Evolutionary conservation across 2,329 filamentous ascomycete species (phyloP).

Genomic region (Endocalyx cinctus): DNA sequence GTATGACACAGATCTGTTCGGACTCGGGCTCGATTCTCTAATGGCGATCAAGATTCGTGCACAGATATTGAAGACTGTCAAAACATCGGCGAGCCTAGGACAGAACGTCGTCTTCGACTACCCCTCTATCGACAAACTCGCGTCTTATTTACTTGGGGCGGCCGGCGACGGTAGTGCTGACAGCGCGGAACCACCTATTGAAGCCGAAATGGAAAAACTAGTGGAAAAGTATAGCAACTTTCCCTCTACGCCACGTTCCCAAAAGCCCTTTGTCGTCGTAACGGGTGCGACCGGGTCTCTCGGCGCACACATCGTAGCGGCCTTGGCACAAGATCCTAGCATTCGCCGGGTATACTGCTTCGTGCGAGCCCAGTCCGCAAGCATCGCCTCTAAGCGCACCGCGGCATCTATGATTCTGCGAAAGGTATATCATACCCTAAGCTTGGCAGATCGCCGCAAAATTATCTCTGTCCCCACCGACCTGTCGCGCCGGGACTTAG

Average conservation of each 20-base stretch:
- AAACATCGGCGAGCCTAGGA: slow-evolving; percentile 42
- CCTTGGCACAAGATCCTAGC: slow-evolving; percentile 53
- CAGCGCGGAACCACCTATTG: slow-evolving; percentile 4
- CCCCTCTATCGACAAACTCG: slow-evolving; percentile 42
- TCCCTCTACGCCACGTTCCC: too few relatives aligned
- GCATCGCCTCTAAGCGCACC: slow-evolving; percentile 17
- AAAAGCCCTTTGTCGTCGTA: too few relatives aligned
- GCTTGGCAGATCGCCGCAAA: slow-evolving; percentile 21
- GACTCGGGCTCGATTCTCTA: slow-evolving; percentile 52
- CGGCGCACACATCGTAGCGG: slow-evolving; percentile 55
- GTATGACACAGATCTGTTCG: slow-evolving; percentile 53
- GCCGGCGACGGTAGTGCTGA: slow-evolving; percentile 26
- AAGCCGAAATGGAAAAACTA: slow-evolving; percentile 6
- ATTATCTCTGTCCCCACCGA: slow-evolving; percentile 34
- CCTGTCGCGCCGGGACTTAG: slow-evolving; percentile 35
- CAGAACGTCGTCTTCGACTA: slow-evolving; percentile 58
- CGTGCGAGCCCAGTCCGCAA: slow-evolving; percentile 36
- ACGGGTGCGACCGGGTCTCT: slow-evolving; percentile 65
- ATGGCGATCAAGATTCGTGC: slow-evolving; percentile 53
- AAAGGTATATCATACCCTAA: slow-evolving; percentile 27
- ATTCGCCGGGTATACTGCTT: slow-evolving; percentile 50
- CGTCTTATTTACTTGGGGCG: slow-evolving; percentile 39
- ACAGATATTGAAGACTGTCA: slow-evolving; percentile 45
- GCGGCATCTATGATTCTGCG: slow-evolving; percentile 18
- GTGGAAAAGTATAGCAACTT: slow-evolving; percentile 6